Percentiles rank a stretch among this genome's conserved stretches.
phyloP scores from a whole-genome alignment of 129 eudicot species.

The Logfia minima region DNA sequence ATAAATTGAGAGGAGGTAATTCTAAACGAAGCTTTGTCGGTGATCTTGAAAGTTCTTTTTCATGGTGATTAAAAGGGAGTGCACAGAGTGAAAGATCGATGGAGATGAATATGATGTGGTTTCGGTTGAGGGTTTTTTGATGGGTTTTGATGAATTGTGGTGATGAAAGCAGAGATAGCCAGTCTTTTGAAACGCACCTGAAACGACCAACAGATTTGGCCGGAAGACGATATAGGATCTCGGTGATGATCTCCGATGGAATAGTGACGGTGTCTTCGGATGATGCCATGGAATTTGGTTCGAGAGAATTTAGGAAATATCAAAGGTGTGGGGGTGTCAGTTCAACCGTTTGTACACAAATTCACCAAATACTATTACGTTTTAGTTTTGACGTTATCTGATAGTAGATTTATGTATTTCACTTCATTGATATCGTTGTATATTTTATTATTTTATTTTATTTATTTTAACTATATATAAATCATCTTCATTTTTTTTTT shows the following conservation, averaged over 20 bases:
- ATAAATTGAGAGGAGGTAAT: neutral
- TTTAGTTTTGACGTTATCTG: no score
- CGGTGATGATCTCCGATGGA: slow-evolving; percentile 7
- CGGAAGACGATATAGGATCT: neutral
- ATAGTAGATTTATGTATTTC: no score
- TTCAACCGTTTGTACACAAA: neutral
- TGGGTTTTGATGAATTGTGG: slow-evolving; percentile 8
- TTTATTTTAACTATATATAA: no score
- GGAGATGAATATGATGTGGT: neutral
- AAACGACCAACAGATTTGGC: slow-evolving; percentile 5
- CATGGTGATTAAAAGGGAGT: slow-evolving; percentile 5
- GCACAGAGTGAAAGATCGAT: neutral
- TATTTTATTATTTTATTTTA: no score
- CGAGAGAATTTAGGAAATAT: neutral
- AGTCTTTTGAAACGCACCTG: slow-evolving; percentile 10
- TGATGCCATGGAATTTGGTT: neutral
- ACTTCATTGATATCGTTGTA: no score
- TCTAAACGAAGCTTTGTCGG: slow-evolving; percentile 18
- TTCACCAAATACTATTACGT: no score
- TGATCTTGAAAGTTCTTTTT: neutral
- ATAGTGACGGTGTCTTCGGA: neutral
- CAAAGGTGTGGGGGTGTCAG: neutral
- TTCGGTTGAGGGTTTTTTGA: neutral
- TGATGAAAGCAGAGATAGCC: neutral
- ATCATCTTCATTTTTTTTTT: no score